Evolutionary conservation across 805 yeast genomes (phyloP), one percentile per base, ranked within the genome.

Genomic region (Saccharomycopsis synnaedendra): DNA sequence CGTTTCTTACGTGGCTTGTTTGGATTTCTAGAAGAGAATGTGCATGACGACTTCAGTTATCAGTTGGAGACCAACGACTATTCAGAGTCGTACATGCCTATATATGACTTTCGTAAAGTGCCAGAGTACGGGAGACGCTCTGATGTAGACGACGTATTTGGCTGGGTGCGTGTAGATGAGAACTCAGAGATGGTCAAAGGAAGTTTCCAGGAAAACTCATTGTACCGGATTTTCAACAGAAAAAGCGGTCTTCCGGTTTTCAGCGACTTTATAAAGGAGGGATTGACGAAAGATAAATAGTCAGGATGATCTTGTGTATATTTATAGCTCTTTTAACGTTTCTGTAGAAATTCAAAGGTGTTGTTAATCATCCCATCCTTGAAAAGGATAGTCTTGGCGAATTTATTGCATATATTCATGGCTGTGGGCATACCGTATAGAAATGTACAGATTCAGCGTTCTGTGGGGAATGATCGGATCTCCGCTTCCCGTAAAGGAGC

Each of bases 51-150:
- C 58, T 72, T 74, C 54, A 59, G 77, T 1, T 80, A 72, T 56
- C 67, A 70, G 31, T 60, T 78, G 58, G 85, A 79, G 50, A 77
- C 83, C 0, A 68, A 75, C 3, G 69, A 69, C 36, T 74, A 73
- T 54, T 74, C 74, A 9, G 66, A 66, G 27, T 64, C 72, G 0
- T 78, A 64, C 60, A 75, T 82, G 81, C 86, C 88, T 5, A 74
- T 85, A 41, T 81, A 75, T 55, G 95, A 85, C 59, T 68, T 80
- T 52, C 69, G 93, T 50, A 75, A 71, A 42, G 70, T 76, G 1
- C 87, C 90, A 1, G 65, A 72, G 28, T 76, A 73, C 51, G 82
- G 81, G 34, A 68, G 93, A 54, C 74, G 72, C 9, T 86, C 90
- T 1, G 83, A 80, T 27, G 73, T 82, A 5, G 85, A 82, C 52